Evolutionary conservation across 306 rosid species (phyloP), one percentile per base, ranked within the genome.

Genomic region (Nissolia schottii): DNA sequence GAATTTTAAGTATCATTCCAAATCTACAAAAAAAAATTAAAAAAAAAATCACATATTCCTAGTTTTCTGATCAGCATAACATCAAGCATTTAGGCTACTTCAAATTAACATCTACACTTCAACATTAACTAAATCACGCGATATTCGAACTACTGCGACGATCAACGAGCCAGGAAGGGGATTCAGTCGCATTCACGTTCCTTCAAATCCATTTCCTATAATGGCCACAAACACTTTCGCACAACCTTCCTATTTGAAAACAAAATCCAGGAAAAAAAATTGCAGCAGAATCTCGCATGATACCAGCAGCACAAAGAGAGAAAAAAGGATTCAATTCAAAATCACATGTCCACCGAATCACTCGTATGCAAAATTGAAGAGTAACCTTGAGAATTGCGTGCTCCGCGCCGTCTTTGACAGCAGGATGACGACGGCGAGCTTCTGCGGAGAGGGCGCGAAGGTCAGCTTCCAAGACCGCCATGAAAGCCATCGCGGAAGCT

Each of bases 391-490:
- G 83, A 25, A 93, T 93, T 19, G 96, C 96, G 77, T 93, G 96
- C 78, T 93, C 98, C 6, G 98, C 97, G 46, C 94, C 98, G 77
- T 91, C 98, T 73, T 91, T 91, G 53, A 93, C 94, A 22, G 94
- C 93, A 3, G 98, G 97, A 61, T 89, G 80, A 4, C 98, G 98
- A 73, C 98, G 98, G 82, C 98, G 98, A 82, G 98, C 97, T 86
- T 93, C 98, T 16, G 90, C 89, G 54, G 96, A 93, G 74, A 93
- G 94, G 14, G 98, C 96, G 54, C 98, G 98, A 70, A 93, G 98
- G 90, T 93, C 98, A 46, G 97, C 90, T 84, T 93, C 98, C 81
- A 93, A 83, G 67, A 87, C 98, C 79, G 96, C 96, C 98, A 90
- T 93, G 90, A 93, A 93, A 86, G 97, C 96, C 98, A 93, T 93